Base-by-base conservation (phyloP, 2,329 filamentous ascomycete species). In the Penicillium sp. region DNA sequence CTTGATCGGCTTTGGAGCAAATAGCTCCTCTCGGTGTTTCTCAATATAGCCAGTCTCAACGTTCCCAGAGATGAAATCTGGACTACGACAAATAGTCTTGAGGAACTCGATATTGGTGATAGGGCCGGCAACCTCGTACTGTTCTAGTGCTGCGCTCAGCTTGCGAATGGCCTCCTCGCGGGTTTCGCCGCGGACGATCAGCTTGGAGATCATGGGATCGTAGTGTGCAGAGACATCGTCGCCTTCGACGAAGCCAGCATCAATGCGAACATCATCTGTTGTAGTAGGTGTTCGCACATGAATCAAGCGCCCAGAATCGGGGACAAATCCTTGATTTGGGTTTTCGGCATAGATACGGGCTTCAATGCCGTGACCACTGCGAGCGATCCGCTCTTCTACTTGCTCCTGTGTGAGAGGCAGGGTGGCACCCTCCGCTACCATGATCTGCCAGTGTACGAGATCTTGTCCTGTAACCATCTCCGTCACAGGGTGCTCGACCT, bases 121-220 rank as follows among this genome's bases (percentile, higher is more conserved):
- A 8, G 96, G 85, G 0, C 95, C 95, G 3, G 93, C 95, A 11
- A 99, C 87, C 75, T 99, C 91, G 71, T 98, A 99, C 48, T 91
- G 84, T 63, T 91, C 88, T 11, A 99, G 79, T 0, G 95, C 93
- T 4, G 87, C 81, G 37, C 87, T 86, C 57, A 99, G 82, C 74
- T 91, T 96, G 57, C 90, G 87, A 49, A 99, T 88, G 3, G 93
- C 91, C 26, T 90, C 88, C 71, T 89, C 84, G 58, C 95, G 84
- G 55, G 89, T 89, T 16, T 86, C 84, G 0, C 90, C 95, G 56
- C 90, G 86, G 6, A 98, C 91, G 66, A 99, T 99, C 52, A 99
- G 84, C 78, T 99, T 99, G 45, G 95, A 91, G 65, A 99, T 96
- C 95, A 99, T 99, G 27, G 95, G 95, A 67, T 99, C 95, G 74